Evolutionary conservation across 805 yeast species (phyloP).

Genomic region (Pichia occidentalis): DNA sequence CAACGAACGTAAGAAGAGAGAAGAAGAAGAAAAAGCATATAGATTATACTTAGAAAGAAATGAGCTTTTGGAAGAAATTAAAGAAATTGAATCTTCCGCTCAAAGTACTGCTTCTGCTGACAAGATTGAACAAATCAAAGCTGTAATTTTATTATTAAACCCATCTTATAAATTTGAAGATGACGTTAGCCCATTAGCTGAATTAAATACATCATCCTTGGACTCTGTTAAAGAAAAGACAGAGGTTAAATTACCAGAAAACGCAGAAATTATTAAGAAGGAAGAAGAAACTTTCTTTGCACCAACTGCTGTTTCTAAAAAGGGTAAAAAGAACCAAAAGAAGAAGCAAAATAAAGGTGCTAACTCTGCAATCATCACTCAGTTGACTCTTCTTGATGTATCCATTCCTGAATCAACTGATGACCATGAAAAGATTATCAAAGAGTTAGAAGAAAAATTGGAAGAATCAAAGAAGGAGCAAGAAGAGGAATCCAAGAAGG

Average conservation of each 20-base stretch:
- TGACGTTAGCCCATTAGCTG: slow-evolving; percentile 15
- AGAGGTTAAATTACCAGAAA: slow-evolving; percentile 56
- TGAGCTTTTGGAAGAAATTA: slow-evolving; percentile 51
- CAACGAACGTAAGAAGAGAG: slow-evolving; percentile 62
- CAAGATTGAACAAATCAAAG: slow-evolving; percentile 73
- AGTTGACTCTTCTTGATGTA: slow-evolving; percentile 68
- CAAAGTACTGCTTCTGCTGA: slow-evolving; percentile 72
- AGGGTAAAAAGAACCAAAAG: slow-evolving; percentile 37
- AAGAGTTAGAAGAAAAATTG: slow-evolving; percentile 65
- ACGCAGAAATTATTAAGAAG: slow-evolving; percentile 57
- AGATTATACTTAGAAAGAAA: slow-evolving; percentile 46
- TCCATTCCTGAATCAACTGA: slow-evolving; percentile 72
- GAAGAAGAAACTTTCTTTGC: slow-evolving; percentile 48
- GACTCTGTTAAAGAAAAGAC: slow-evolving; percentile 28
- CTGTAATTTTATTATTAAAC: slow-evolving; percentile 67
- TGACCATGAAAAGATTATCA: slow-evolving; percentile 60
- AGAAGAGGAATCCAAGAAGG: slow-evolving; percentile 72
- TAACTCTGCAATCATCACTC: slow-evolving; percentile 73
- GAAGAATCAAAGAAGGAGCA: slow-evolving; percentile 62
- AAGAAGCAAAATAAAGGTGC: slow-evolving; percentile 48
- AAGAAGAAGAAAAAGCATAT: slow-evolving; percentile 55
- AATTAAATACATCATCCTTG: slow-evolving; percentile 14
- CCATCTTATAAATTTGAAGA: slow-evolving; percentile 64
- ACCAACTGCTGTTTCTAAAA: slow-evolving; percentile 43
- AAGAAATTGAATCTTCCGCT: slow-evolving; percentile 65